phyloP scores from a whole-genome alignment of 2,329 filamentous ascomycete species.

The Xylariaceae sp. region DNA sequence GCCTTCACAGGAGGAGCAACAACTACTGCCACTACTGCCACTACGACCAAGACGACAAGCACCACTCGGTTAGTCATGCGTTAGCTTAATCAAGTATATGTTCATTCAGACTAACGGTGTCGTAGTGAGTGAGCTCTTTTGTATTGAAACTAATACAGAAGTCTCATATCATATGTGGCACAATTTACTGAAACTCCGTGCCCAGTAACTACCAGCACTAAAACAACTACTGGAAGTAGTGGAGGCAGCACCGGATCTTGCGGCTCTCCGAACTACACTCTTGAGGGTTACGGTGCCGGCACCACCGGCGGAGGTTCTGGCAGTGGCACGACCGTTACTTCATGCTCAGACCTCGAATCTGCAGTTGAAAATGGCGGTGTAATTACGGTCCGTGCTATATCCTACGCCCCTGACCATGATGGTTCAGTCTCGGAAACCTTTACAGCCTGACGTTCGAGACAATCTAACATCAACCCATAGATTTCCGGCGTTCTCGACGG shows the following conservation, averaged over 20 bases:
- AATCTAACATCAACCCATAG: not conserved
- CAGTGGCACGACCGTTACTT: constrained; percentile 41
- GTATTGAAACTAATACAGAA: too few species aligned
- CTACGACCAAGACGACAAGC: not conserved
- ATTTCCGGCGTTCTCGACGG: constrained; percentile 42
- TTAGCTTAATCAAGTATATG: too few species aligned
- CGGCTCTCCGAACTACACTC: constrained; percentile 17
- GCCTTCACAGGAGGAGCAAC: constrained; percentile 23
- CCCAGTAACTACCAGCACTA: constrained; percentile 13
- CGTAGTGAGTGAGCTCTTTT: too few species aligned
- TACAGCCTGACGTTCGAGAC: too few species aligned
- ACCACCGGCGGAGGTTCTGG: constrained; percentile 46
- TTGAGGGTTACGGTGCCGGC: constrained; percentile 33
- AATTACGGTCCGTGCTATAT: constrained; percentile 28
- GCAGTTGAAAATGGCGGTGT: constrained; percentile 38
- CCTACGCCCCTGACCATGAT: too few species aligned
- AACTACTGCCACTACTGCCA: constrained; percentile 13
- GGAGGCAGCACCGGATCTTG: constrained; percentile 17
- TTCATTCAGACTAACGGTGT: too few species aligned
- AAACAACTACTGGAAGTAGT: constrained; percentile 11
- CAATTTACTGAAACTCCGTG: too few species aligned
- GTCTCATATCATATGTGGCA: too few species aligned
- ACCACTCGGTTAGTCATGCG: constrained; percentile 6
- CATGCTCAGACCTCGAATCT: constrained; percentile 37
- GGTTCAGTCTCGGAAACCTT: too few species aligned